These are phyloP conservation scores for Ustilago esculenta DNA, from an alignment of 1,284 basidiomycete species.

Conservation along the genomic window DNA sequence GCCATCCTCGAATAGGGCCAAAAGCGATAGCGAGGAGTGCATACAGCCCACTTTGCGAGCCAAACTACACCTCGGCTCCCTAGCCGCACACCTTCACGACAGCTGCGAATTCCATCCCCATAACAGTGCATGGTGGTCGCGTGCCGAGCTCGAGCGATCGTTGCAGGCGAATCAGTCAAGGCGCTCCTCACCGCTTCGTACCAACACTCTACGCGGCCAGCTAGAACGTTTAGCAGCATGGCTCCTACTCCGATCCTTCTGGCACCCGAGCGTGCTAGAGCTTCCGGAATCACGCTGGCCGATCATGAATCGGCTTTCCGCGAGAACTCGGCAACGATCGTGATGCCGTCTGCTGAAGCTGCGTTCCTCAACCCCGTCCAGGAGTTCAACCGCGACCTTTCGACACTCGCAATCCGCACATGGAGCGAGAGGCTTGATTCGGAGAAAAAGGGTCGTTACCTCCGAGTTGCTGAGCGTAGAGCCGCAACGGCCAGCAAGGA, in stretches of 20 bases:
- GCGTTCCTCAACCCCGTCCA: conserved; percentile 97
- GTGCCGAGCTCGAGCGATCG: conserved; percentile 17
- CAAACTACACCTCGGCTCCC: too few species aligned
- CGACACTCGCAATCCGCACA: conserved; percentile 84
- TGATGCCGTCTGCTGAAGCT: conserved; percentile 63
- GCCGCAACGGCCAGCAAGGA: conserved; percentile 37
- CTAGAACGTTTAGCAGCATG: conserved; percentile 37
- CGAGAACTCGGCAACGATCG: conserved; percentile 64
- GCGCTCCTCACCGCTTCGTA: conserved; percentile 8
- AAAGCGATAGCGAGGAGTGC: too few species aligned
- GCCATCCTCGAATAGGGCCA: too few species aligned
- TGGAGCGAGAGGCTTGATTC: conserved; percentile 82
- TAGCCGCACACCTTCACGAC: too few species aligned
- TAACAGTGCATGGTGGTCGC: conserved; percentile 25
- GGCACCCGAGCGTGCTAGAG: conserved; percentile 44
- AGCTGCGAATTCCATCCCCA: background rate
- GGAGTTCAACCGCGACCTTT: conserved; percentile 96
- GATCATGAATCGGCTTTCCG: conserved; percentile 59
- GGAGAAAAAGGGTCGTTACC: conserved; percentile 75
- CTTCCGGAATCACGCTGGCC: conserved; percentile 55
- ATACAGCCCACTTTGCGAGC: too few species aligned
- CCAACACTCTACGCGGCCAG: too few species aligned
- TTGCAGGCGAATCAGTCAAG: conserved; percentile 1
- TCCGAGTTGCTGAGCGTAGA: conserved; percentile 67
- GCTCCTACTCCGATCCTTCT: conserved; percentile 61